phyloP scores from a whole-genome alignment of 2,329 filamentous ascomycete genomes.

The Pleurostoma richardsiae region DNA sequence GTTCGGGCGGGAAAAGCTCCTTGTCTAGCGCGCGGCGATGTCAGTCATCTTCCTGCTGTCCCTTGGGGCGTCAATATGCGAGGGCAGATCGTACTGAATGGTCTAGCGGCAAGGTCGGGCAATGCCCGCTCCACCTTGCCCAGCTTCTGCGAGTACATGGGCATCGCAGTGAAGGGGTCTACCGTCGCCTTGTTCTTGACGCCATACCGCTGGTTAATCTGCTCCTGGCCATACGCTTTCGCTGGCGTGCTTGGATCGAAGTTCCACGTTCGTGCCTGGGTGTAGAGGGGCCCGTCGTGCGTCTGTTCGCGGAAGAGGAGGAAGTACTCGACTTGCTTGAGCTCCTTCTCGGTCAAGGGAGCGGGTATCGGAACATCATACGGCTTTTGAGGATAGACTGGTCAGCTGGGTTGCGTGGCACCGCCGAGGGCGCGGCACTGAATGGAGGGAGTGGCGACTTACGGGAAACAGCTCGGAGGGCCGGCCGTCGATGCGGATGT shows the following conservation, averaged over 20 bases:
- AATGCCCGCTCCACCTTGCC: constrained; percentile 44
- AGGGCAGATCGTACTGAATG: constrained; percentile 30
- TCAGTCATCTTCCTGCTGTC: too few species aligned
- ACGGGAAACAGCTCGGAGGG: constrained; percentile 58
- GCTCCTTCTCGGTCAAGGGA: constrained; percentile 37
- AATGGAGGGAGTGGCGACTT: constrained; percentile 12
- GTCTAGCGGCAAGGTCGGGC: constrained; percentile 46
- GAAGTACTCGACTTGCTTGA: constrained; percentile 42
- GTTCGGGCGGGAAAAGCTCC: constrained; percentile 51
- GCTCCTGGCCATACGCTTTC: constrained; percentile 49
- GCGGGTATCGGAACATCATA: constrained; percentile 44
- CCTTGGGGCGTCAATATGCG: neutral
- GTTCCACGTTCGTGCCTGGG: constrained; percentile 40
- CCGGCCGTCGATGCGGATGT: constrained; percentile 39
- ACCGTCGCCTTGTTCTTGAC: constrained; percentile 49
- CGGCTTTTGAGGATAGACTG: constrained; percentile 25
- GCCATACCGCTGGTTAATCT: constrained; percentile 52
- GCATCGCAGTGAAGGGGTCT: constrained; percentile 54
- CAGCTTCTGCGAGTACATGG: constrained; percentile 54
- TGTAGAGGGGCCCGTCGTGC: constrained; percentile 51
- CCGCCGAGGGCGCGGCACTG: neutral
- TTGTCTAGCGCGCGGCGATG: constrained; percentile 11
- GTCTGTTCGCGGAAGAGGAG: constrained; percentile 52
- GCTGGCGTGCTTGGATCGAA: constrained; percentile 32
- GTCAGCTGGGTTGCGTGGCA: too few species aligned